Conservation (phyloP, 371 early-diverging fungal species). For the Sporodiniella umbellata region DNA sequence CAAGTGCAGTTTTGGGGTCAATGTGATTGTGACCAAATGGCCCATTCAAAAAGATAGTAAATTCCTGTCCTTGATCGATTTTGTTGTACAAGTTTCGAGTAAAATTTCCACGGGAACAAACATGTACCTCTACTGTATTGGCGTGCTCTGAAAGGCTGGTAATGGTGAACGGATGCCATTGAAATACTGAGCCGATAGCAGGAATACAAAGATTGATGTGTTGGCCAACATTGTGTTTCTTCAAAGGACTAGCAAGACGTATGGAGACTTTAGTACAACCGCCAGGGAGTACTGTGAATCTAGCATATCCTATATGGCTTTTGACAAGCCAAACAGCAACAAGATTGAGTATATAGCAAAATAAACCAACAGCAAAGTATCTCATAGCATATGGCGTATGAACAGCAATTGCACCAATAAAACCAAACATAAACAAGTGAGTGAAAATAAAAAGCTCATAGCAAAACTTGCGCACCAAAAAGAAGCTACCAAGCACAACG, state of each 20-base stretch:
- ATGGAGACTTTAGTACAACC: constrained; percentile 47
- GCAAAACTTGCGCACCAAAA: constrained; percentile 48
- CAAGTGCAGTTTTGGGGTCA: constrained; percentile 18
- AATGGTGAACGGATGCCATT: constrained; percentile 68
- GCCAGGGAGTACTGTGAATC: constrained; percentile 39
- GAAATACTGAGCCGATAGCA: constrained; percentile 40
- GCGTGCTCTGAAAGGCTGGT: constrained; percentile 27
- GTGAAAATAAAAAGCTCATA: constrained; percentile 49
- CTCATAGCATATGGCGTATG: constrained; percentile 65
- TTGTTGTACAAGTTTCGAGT: constrained; percentile 40
- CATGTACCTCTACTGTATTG: constrained; percentile 30
- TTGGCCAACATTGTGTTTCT: constrained; percentile 46
- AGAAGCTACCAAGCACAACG: constrained; percentile 45
- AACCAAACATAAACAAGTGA: constrained; percentile 47
- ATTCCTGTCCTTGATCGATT: constrained; percentile 29
- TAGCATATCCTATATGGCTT: constrained; percentile 44
- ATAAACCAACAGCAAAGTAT: constrained; percentile 49
- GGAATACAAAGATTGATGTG: constrained; percentile 56
- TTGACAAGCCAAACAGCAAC: constrained; percentile 57
- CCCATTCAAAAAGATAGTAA: constrained; percentile 47
- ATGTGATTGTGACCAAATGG: constrained; percentile 31
- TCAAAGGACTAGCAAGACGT: constrained; percentile 35
- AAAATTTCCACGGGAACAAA: constrained; percentile 57
- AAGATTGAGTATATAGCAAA: constrained; percentile 47
- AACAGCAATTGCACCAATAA: constrained; percentile 47